These are phyloP conservation scores for Pistacia atlantica DNA, from an alignment of 345 rosid genomes.

Conservation along the genomic window DNA sequence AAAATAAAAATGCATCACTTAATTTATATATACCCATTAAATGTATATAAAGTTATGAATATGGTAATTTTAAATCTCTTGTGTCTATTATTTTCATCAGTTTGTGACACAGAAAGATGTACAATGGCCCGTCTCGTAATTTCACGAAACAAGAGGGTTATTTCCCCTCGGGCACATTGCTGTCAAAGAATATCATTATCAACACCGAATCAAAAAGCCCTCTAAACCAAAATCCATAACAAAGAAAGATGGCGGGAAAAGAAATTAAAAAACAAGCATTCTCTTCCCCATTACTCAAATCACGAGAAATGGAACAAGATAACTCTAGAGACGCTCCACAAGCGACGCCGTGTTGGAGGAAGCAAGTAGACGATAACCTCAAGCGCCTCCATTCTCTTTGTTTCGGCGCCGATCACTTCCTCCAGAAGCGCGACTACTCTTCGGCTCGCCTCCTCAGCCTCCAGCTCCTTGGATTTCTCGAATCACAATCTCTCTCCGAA, in stretches of 20 bases:
- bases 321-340: constrained; percentile 12
- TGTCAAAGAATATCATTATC: not conserved
- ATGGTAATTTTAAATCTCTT: too few relatives aligned
- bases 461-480: constrained; percentile 89
- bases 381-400: constrained; percentile 86
- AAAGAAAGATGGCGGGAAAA: constrained; percentile 53
- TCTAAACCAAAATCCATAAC: not conserved
- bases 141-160: not conserved
- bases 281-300: constrained; percentile 34
- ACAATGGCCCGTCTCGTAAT: constrained; percentile 6
- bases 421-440: constrained; percentile 68
- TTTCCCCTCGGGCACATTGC: not conserved
- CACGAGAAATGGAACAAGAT: constrained; percentile 38
- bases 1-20: too few relatives aligned
- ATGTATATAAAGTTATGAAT: too few relatives aligned
- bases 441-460: constrained; percentile 74
- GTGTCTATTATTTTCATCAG: too few relatives aligned
- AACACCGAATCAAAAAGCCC: not conserved
- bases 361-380: constrained; percentile 70
- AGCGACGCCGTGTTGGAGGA: constrained; percentile 53
- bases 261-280: constrained; percentile 28
- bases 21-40: too few relatives aligned
- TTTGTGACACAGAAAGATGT: too few relatives aligned
- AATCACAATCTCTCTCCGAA: constrained; percentile 63
- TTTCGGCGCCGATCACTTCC: constrained; percentile 75